Base-by-base conservation (phyloP, 1,284 basidiomycete genomes). In the Trichosporon coremiiforme region DNA sequence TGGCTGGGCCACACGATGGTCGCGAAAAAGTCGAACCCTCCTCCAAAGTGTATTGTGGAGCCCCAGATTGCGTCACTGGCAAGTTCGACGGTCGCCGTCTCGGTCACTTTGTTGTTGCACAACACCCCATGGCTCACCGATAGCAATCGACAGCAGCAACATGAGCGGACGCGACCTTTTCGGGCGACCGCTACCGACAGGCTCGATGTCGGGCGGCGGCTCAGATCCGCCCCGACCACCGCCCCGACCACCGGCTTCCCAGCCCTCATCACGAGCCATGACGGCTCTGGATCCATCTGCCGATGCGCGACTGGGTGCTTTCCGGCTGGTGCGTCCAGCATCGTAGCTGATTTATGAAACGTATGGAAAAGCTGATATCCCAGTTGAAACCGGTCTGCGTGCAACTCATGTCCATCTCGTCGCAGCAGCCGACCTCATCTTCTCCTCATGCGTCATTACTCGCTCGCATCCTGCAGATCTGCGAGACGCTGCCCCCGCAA, bases 311-410 rank as follows among this genome's bases (percentile, higher is more conserved):
- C 77, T 80, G 74, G 77, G 77, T 10, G 75, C 80, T 10, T 82
- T 82, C 64, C 69, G 78, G 2, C 78, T 76, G 72, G 80, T 79
- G 20, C 25, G 25, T 25, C 25, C 25, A 25, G 25, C 25, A 25
- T 25, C 25, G 25, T 25, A 25, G 25, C 25, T 25, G 25, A 25
- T 25, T 25, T 25, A 25, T 25, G 25, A 25, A 25, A 25, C 25
- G 25, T 25, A 25, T 25, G 4, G 8, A 47, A 15, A 20, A 62
- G 31, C 25, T 64, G 0, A 29, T n/a, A 25, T 15, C 33, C 15
- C 75, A 95, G 93, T 84, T 94, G 74, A 94, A 93, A 82, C 81
- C 84, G 35, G 85, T 88, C 60, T 94, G 92, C 77, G 91, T 94
- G 8, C 87, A 91, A n/a, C 85, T 95, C 3, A 86, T 94, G 73